Evolutionary conservation across 2,329 filamentous ascomycete genomes (phyloP).

Genomic region (Aureobasidium sp.): DNA sequence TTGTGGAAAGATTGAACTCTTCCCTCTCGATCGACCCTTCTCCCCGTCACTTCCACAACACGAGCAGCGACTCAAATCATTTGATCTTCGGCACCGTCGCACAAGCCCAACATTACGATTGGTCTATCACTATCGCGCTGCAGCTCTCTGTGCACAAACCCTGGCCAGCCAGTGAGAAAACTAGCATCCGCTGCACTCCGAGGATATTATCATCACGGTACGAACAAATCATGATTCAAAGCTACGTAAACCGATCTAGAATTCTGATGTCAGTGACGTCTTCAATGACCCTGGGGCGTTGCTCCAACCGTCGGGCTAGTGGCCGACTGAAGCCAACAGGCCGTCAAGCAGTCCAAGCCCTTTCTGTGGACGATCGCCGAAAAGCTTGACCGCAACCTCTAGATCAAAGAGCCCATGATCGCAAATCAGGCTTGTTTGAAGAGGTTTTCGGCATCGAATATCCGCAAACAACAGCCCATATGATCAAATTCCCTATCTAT

Average conservation of each 20-base stretch:
- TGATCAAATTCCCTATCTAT: no score
- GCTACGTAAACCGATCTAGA: background rate
- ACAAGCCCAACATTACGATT: background rate
- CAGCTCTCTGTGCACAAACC: background rate
- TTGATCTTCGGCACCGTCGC: background rate
- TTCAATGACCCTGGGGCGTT: background rate
- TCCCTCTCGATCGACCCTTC: slow-evolving; percentile 1
- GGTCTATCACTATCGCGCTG: background rate
- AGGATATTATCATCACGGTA: background rate
- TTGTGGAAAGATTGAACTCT: background rate
- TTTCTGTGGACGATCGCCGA: background rate
- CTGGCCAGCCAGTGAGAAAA: background rate
- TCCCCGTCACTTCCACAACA: slow-evolving; percentile 3
- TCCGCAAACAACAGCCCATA: background rate
- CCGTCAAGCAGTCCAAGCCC: slow-evolving; percentile 13
- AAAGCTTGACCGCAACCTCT: slow-evolving; percentile 7
- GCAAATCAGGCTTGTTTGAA: background rate
- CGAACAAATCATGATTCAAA: background rate
- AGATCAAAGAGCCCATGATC: background rate
- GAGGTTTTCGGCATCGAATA: slow-evolving; percentile 14
- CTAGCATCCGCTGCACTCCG: background rate
- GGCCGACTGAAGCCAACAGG: background rate
- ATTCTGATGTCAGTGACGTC: background rate
- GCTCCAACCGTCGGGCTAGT: background rate
- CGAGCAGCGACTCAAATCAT: no score